These are phyloP conservation scores for Chenopodium formosanum DNA, from an alignment of 148 eudicot species.

Conservation along the genomic window DNA sequence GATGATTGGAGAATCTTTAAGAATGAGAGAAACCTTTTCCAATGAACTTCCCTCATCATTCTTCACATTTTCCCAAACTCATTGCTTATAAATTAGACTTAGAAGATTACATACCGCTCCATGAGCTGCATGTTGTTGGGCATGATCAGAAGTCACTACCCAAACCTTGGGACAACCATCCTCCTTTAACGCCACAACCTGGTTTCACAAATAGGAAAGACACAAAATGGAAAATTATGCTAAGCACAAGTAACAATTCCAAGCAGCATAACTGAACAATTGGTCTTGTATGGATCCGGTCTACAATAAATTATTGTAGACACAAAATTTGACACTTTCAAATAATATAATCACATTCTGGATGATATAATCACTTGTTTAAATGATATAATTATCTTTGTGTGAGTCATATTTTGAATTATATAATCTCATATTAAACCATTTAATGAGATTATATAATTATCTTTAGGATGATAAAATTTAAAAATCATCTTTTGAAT, in stretches of 20 bases:
- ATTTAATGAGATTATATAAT: too few relatives aligned
- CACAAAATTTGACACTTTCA: too few relatives aligned
- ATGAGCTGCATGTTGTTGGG: constrained; percentile 82
- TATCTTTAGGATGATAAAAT: too few relatives aligned
- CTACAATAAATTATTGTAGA: too few relatives aligned
- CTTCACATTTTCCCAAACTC: not conserved
- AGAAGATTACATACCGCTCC: constrained; percentile 67
- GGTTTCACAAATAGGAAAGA: constrained; percentile 16
- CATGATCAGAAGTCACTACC: constrained; percentile 93
- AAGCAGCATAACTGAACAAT: not conserved
- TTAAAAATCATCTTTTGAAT: too few relatives aligned
- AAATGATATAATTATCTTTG: too few relatives aligned
- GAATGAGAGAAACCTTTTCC: not conserved
- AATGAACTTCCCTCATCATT: not conserved
- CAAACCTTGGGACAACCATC: constrained; percentile 97
- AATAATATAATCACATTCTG: too few relatives aligned
- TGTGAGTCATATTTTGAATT: too few relatives aligned
- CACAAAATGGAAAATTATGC: not conserved
- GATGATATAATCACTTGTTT: too few relatives aligned
- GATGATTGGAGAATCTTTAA: not conserved
- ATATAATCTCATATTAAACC: too few relatives aligned
- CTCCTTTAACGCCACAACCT: constrained; percentile 87
- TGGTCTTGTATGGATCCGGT: too few relatives aligned
- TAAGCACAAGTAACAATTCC: not conserved
- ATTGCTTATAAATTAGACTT: not conserved